A percentile compares a stretch with the other conserved stretches of the same genome.
phyloP scores from a whole-genome alignment of 768 basidiomycete genomes.

The Cystobasidium ongulense region DNA sequence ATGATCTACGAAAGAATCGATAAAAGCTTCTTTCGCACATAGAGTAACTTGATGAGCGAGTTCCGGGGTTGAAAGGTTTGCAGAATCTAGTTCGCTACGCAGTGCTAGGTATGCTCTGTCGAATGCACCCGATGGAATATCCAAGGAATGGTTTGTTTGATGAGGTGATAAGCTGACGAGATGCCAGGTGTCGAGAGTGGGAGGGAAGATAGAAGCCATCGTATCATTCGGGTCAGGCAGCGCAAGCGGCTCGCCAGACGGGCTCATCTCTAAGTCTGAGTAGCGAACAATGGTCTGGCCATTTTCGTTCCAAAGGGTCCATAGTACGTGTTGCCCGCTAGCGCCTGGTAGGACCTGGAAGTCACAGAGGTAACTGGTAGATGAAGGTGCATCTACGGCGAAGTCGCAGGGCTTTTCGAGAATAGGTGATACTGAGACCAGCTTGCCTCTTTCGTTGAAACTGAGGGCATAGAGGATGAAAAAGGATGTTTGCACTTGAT shows the following conservation, averaged over 20 bases:
- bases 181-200: neutral
- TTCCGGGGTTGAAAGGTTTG: neutral
- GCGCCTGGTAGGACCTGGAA: neutral
- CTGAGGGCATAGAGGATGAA: constrained; percentile 23
- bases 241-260: neutral
- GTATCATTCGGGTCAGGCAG: neutral
- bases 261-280: neutral
- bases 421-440: neutral
- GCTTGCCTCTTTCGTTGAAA: neutral
- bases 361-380: neutral
- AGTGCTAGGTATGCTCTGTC: neutral
- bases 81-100: neutral
- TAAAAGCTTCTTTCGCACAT: neutral
- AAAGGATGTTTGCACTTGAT: constrained; percentile 26
- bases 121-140: neutral
- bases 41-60: neutral
- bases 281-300: constrained; percentile 9
- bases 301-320: constrained; percentile 28
- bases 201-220: neutral
- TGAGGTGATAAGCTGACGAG: neutral
- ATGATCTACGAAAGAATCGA: neutral
- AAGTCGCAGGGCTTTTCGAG: constrained; percentile 27
- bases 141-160: neutral
- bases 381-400: constrained; percentile 2
- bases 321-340: neutral